These are phyloP conservation scores for Umbelopsis isabellina DNA, from an alignment of 192 early-diverging fungal genomes.

Conservation along the genomic window DNA sequence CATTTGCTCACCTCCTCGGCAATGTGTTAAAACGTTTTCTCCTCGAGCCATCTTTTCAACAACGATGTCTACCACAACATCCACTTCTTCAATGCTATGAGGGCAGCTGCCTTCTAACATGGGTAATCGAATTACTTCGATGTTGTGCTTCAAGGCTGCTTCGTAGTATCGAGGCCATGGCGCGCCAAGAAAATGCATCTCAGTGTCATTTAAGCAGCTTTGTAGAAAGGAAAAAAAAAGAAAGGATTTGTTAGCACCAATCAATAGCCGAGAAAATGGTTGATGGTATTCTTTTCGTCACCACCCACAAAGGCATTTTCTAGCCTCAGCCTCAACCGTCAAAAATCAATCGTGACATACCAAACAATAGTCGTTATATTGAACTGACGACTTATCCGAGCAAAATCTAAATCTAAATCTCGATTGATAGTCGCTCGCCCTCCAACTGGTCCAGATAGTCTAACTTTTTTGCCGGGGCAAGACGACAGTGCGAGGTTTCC, in stretches of 20 bases:
- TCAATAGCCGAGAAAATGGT: constrained; percentile 17
- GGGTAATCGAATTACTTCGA: constrained; percentile 67
- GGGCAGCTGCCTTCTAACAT: constrained; percentile 74
- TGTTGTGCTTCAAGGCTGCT: constrained; percentile 51
- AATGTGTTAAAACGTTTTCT: constrained; percentile 67
- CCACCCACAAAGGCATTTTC: not conserved
- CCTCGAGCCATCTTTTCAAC: constrained; percentile 50
- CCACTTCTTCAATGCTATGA: constrained; percentile 57
- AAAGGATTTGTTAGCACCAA: not conserved
- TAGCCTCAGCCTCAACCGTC: no score
- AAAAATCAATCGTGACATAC: constrained; percentile 36
- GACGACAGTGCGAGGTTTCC: constrained; percentile 73
- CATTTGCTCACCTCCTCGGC: constrained; percentile 59
- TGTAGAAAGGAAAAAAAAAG: constrained; percentile 26
- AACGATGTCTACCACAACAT: constrained; percentile 54
- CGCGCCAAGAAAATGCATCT: constrained; percentile 69
- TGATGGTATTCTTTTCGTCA: constrained; percentile 5
- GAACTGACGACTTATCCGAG: constrained; percentile 51
- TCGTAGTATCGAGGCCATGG: constrained; percentile 62
- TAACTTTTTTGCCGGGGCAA: constrained; percentile 83
- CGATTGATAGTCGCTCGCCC: constrained; percentile 73
- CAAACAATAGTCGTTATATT: constrained; percentile 66
- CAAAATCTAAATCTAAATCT: constrained; percentile 74
- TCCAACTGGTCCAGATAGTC: constrained; percentile 68
- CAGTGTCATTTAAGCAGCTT: constrained; percentile 68